Conservation (phyloP, 2,329 filamentous ascomycete genomes). For the Pseudogymnoascus sp. region DNA sequence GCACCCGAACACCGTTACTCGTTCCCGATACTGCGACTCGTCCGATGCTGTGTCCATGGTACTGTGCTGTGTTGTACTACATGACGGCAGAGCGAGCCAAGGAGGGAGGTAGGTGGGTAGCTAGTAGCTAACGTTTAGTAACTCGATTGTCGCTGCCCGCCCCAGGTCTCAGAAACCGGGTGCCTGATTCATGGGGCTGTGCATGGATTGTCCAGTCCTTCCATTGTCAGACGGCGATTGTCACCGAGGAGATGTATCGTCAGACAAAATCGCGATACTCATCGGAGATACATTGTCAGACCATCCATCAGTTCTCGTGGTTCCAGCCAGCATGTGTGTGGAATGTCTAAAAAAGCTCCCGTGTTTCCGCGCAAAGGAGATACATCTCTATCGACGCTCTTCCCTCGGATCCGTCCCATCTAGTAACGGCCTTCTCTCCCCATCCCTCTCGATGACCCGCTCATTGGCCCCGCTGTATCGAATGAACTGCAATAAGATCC, state of each 20-base stretch:
- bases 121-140: not conserved
- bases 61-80: not conserved
- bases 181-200: not conserved
- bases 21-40: not conserved
- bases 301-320: not conserved
- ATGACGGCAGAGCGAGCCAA: not conserved
- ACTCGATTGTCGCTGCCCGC: not conserved
- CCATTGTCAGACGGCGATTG: not conserved
- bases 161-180: not conserved
- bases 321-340: not conserved
- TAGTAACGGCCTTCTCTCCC: conserved; percentile 8
- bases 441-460: not conserved
- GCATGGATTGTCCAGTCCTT: not conserved
- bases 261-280: not conserved
- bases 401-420: not conserved
- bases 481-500: conserved; percentile 88
- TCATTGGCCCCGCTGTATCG: conserved; percentile 47
- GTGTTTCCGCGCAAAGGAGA: not conserved
- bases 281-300: not conserved
- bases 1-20: not conserved
- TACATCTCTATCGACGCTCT: not conserved
- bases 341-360: not conserved
- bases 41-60: not conserved
- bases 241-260: not conserved
- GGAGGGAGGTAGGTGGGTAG: no score